Evolutionary conservation across 768 basidiomycete species (phyloP), one percentile per base, ranked within the genome.

Genomic region (Rhizopogon roseolus): DNA sequence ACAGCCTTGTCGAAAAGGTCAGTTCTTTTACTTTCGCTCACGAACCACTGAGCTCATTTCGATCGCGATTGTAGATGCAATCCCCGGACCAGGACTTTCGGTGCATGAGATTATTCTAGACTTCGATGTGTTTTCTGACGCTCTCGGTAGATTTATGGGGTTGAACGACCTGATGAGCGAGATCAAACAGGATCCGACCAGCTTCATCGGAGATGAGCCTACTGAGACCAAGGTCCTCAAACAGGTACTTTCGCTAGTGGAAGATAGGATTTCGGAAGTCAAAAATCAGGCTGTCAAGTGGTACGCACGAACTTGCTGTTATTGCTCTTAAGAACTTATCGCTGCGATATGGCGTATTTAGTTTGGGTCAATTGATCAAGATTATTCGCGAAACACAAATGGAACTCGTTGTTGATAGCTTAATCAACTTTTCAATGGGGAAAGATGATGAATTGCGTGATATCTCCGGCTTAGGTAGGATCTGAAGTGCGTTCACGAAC

Each of bases 261-360:
- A 91, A 65, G 97, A 99, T 73, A 88, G 87, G 71, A 98, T 95
- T 60, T 93, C 93, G 7, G 97, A 99, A 75, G 97, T 98, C 59
- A 98, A 98, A 77, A 97, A 97, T 64, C 88, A 92, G 68, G 93
- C 93, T 2, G 96, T 97, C 10, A 93, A 95, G 75, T 95, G 93
- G 96, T 90, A 61, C 50, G 80, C 66, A 34, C 45, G 37, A 1
- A 39, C 25, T 22, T 34, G 10, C 10, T 52, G 32, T 19, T 34
- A 16, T 19, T 25, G 1, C 19, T 43, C 13, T 28, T 41, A 49
- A 42, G 13, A 32, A 48, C 55, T 56, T 4, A 50, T 19, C 17
- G 14, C 10, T 32, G 28, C 22, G 6, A 8, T 56, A 37, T n/a
- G 13, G 16, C 8, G 42, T 13, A 19, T 43, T 5, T 56, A 98